Percentiles rank a stretch among this genome's conserved stretches.
Evolutionary conservation across 352 stramenopile species (phyloP).

Genomic region (Pythium oligandrum): DNA sequence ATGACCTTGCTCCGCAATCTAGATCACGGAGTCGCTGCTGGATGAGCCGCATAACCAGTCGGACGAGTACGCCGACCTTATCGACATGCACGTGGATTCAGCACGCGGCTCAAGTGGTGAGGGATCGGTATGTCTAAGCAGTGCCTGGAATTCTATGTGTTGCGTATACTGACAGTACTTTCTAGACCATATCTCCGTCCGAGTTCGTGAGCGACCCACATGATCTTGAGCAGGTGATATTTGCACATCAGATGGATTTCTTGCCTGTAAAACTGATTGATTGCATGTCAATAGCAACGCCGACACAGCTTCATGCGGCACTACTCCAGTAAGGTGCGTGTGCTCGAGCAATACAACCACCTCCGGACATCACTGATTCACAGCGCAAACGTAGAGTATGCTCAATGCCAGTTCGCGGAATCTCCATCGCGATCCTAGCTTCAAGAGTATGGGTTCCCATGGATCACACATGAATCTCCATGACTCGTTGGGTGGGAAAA

Average conservation of each 20-base stretch:
- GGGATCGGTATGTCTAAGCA: constrained; percentile 6
- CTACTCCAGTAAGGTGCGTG: constrained; percentile 15
- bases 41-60: constrained; percentile 39
- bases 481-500: too few relatives aligned
- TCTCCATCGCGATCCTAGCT: background rate
- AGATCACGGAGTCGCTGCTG: constrained; percentile 71
- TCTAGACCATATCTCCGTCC: constrained; percentile 22
- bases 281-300: constrained; percentile 8
- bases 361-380: background rate
- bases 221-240: constrained; percentile 53
- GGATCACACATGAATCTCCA: constrained; percentile 8
- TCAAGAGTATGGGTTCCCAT: constrained; percentile 1
- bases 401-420: constrained; percentile 1
- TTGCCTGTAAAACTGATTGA: background rate
- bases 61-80: constrained; percentile 61
- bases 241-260: background rate
- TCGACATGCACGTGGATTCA: constrained; percentile 66
- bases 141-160: background rate
- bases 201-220: constrained; percentile 32
- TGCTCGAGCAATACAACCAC: background rate
- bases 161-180: background rate
- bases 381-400: constrained; percentile 1
- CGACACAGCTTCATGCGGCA: constrained; percentile 7
- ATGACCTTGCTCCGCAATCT: background rate
- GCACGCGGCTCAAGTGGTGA: constrained; percentile 30